Percentiles rank a stretch among this genome's conserved stretches.
Evolutionary conservation across 495 filamentous ascomycete species (phyloP).

Genomic region (Talaromyces ruber): DNA sequence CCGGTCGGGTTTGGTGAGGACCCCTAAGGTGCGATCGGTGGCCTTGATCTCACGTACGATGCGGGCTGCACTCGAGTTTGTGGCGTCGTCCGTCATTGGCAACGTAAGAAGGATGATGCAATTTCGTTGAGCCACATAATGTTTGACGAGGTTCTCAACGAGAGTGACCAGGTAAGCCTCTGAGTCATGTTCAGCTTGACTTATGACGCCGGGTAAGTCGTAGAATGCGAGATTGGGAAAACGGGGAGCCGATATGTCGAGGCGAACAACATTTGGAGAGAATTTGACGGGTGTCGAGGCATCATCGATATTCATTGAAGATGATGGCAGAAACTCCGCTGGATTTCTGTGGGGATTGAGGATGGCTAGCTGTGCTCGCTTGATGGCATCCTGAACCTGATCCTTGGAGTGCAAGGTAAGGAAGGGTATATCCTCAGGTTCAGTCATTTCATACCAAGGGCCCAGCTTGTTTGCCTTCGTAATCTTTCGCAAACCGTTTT

Average conservation of each 20-base stretch:
- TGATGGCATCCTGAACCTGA: constrained; percentile 50
- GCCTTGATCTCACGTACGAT: constrained; percentile 54
- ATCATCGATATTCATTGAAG: constrained; percentile 13
- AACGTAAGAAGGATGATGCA: constrained; percentile 68
- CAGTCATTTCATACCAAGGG: constrained; percentile 29
- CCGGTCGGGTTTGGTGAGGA: constrained; percentile 74
- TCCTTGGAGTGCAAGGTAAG: constrained; percentile 25
- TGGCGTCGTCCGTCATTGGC: constrained; percentile 65
- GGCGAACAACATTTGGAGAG: constrained; percentile 64
- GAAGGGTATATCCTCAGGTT: constrained; percentile 33
- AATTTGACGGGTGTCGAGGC: constrained; percentile 49
- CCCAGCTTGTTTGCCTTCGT: constrained; percentile 24
- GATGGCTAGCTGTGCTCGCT: constrained; percentile 64
- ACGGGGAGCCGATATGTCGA: constrained; percentile 62
- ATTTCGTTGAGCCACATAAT: constrained; percentile 55
- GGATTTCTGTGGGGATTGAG: constrained; percentile 47
- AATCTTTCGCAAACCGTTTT: constrained; percentile 16
- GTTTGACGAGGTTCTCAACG: constrained; percentile 56
- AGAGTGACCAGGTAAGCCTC: constrained; percentile 57
- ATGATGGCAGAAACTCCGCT: constrained; percentile 39
- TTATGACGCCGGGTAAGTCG: constrained; percentile 74
- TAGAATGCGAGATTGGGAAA: constrained; percentile 69
- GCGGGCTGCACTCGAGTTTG: constrained; percentile 59
- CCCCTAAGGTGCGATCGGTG: constrained; percentile 55
- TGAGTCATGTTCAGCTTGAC: constrained; percentile 49